phyloP scores from a whole-genome alignment of 208 protist genomes.

The Leptomonas pyrrhocoris region DNA sequence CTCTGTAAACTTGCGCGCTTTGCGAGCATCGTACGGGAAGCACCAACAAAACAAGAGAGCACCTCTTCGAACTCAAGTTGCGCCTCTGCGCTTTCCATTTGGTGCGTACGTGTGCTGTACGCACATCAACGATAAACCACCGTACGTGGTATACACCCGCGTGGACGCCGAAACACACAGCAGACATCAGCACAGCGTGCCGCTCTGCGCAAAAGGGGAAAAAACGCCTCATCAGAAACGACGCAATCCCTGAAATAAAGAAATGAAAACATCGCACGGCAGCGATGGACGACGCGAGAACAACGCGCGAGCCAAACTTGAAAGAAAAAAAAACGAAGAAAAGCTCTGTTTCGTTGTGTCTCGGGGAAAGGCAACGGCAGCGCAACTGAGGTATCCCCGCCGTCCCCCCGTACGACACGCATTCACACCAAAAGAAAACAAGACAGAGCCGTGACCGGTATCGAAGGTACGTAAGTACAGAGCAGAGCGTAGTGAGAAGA shows the following conservation, averaged over 20 bases:
- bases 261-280: too few species aligned
- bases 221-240: too few species aligned
- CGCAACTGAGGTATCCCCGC: too few species aligned
- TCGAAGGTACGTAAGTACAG: too few species aligned
- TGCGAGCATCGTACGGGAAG: not conserved
- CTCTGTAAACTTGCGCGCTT: too few species aligned
- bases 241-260: too few species aligned
- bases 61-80: not conserved
- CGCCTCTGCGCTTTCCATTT: not conserved
- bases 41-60: not conserved
- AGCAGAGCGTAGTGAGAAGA: too few species aligned
- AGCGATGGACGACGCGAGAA: too few species aligned
- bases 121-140: not conserved
- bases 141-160: not conserved
- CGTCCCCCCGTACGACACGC: not conserved
- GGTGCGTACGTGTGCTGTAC: not conserved
- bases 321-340: not conserved
- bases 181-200: not conserved
- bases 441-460: not conserved
- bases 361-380: too few species aligned
- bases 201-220: not conserved
- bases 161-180: not conserved
- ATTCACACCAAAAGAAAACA: not conserved
- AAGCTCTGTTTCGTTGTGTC: not conserved
- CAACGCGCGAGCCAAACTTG: not conserved